phyloP scores from a whole-genome alignment of 805 yeast species.

The Candida jianshihensis region DNA sequence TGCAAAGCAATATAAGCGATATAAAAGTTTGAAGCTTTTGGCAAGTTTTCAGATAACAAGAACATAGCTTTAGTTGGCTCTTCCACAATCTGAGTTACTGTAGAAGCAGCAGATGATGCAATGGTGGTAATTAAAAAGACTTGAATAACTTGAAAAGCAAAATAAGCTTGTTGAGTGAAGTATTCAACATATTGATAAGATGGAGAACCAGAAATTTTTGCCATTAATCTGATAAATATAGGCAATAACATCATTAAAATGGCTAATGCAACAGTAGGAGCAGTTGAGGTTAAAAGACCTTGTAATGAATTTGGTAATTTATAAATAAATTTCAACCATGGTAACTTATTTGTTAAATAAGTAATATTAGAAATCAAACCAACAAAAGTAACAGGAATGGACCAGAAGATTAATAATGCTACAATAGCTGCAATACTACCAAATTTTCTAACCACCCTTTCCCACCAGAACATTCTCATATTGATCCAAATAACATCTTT shows the following conservation, averaged over 20 bases:
- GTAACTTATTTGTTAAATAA: constrained; percentile 49
- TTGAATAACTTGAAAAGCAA: constrained; percentile 65
- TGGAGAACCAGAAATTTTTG: constrained; percentile 49
- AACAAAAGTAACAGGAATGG: constrained; percentile 73
- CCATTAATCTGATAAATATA: constrained; percentile 56
- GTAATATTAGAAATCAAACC: constrained; percentile 68
- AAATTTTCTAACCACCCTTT: constrained; percentile 46
- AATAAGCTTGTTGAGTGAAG: constrained; percentile 61
- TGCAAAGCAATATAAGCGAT: constrained; percentile 63
- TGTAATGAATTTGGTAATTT: constrained; percentile 44
- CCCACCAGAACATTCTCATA: constrained; percentile 79
- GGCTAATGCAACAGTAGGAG: constrained; percentile 62
- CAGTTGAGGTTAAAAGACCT: constrained; percentile 61
- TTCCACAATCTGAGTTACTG: constrained; percentile 53
- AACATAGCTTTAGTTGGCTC: constrained; percentile 52
- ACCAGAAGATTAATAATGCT: constrained; percentile 60
- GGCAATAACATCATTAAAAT: constrained; percentile 63
- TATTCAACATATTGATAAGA: constrained; percentile 52
- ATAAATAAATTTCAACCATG: constrained; percentile 49
- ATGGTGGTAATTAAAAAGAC: constrained; percentile 65
- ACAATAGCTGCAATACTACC: constrained; percentile 46
- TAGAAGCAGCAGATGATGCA: constrained; percentile 65
- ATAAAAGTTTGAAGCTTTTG: constrained; percentile 67
- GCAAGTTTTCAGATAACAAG: constrained; percentile 59
- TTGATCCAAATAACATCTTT: constrained; percentile 62